Evolutionary conservation across 306 rosid species (phyloP).

Genomic region (Glycyrrhiza uralensis): DNA sequence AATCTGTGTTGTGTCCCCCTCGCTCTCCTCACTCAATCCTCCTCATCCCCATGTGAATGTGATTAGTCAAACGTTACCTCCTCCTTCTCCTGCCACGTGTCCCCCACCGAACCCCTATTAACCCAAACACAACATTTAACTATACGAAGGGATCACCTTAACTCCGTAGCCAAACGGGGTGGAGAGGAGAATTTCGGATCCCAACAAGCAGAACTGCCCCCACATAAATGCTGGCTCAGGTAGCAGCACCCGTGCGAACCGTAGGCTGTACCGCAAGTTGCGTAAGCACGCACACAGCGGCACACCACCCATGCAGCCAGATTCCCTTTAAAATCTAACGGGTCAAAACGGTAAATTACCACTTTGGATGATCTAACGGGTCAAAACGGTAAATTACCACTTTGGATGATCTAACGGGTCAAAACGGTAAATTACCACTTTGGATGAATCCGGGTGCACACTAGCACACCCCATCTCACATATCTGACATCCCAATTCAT

Average conservation of each 20-base stretch:
- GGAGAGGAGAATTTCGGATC: constrained; percentile 34
- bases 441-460: background rate
- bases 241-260: constrained; percentile 36
- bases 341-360: too few species aligned
- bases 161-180: constrained; percentile 13
- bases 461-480: background rate
- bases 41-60: constrained; percentile 22
- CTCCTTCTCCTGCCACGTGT: constrained; percentile 15
- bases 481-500: background rate
- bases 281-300: constrained; percentile 25
- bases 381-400: too few species aligned
- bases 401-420: background rate
- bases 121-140: background rate
- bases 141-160: background rate
- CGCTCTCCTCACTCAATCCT: background rate
- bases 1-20: background rate
- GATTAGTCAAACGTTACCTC: constrained; percentile 7
- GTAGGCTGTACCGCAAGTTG: constrained; percentile 26
- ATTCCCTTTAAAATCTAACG: background rate
- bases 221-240: constrained; percentile 32
- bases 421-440: too few species aligned
- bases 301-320: background rate
- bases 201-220: constrained; percentile 26
- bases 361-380: background rate
- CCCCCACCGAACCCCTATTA: background rate